These are phyloP conservation scores for Boechera retrofracta DNA, from an alignment of 345 rosid species.

Conservation along the genomic window DNA sequence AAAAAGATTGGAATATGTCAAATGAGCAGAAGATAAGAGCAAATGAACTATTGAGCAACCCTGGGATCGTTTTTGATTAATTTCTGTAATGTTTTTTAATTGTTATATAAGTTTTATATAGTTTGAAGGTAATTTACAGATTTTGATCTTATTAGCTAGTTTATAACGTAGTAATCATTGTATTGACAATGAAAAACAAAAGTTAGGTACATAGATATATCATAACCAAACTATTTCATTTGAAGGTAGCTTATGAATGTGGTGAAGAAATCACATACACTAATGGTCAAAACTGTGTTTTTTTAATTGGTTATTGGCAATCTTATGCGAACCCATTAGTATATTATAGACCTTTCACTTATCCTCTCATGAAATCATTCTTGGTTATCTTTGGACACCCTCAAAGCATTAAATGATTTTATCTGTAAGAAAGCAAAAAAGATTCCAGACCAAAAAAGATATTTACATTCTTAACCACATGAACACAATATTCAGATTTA, in stretches of 20 bases:
- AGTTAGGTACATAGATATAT: too few species aligned
- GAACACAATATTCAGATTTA: neutral
- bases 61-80: too few species aligned
- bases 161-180: neutral
- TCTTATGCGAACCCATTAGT: too few species aligned
- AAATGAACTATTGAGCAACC: neutral
- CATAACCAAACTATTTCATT: neutral
- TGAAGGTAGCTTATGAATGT: too few species aligned
- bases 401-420: neutral
- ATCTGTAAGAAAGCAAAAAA: too few species aligned
- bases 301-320: too few species aligned
- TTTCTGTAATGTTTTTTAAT: neutral
- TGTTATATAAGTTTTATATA: neutral
- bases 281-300: too few species aligned
- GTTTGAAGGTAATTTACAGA: neutral
- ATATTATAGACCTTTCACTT: too few species aligned
- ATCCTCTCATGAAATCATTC: neutral
- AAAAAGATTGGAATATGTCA: neutral
- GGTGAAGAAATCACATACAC: too few species aligned
- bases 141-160: neutral
- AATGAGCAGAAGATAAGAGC: neutral
- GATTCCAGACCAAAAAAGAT: neutral
- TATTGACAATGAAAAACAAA: too few species aligned
- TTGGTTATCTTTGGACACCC: neutral
- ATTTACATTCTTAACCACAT: constrained; percentile 13